These are phyloP conservation scores for Wickerhamiella sorbophila DNA, from an alignment of 805 yeast genomes.

Conservation along the genomic window DNA sequence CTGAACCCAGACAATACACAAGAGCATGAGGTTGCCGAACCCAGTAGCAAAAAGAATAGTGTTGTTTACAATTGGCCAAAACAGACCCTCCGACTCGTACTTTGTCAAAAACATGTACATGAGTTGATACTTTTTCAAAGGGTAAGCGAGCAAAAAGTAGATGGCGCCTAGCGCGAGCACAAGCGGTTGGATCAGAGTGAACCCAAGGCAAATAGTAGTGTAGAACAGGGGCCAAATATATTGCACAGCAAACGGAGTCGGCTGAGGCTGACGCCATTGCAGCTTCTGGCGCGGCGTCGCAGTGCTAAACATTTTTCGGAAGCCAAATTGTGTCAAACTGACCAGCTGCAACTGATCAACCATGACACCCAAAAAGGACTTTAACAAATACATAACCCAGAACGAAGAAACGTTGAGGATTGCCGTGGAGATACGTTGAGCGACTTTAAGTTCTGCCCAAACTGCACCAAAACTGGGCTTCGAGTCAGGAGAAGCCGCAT, in stretches of 20 bases:
- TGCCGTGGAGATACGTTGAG: conserved; percentile 24
- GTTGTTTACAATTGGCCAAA: conserved; percentile 26
- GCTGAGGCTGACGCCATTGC: conserved; percentile 24
- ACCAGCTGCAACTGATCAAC: conserved; percentile 23
- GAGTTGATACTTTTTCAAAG: conserved; percentile 25
- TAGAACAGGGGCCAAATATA: conserved; percentile 25
- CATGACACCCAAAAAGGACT: conserved; percentile 22
- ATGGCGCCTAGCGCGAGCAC: conserved; percentile 23
- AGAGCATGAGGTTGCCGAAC: conserved; percentile 26
- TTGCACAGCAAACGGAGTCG: conserved; percentile 23
- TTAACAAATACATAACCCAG: conserved; percentile 29
- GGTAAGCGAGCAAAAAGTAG: conserved; percentile 21
- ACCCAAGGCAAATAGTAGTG: conserved; percentile 25
- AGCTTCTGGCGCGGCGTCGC: conserved; percentile 26
- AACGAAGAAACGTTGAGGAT: conserved; percentile 27
- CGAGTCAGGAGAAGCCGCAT: conserved; percentile 5
- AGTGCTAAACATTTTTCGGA: conserved; percentile 16
- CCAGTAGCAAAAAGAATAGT: conserved; percentile 23
- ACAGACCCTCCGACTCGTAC: conserved; percentile 26
- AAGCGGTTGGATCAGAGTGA: conserved; percentile 28
- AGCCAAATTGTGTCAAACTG: conserved; percentile 16
- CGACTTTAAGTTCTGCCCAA: conserved; percentile 19
- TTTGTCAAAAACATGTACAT: conserved; percentile 26
- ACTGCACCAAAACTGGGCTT: conserved; percentile 18
- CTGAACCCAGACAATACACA: conserved; percentile 28